These are phyloP conservation scores for Podospora anserina DNA, from an alignment of 495 filamentous ascomycete species.

Conservation along the genomic window DNA sequence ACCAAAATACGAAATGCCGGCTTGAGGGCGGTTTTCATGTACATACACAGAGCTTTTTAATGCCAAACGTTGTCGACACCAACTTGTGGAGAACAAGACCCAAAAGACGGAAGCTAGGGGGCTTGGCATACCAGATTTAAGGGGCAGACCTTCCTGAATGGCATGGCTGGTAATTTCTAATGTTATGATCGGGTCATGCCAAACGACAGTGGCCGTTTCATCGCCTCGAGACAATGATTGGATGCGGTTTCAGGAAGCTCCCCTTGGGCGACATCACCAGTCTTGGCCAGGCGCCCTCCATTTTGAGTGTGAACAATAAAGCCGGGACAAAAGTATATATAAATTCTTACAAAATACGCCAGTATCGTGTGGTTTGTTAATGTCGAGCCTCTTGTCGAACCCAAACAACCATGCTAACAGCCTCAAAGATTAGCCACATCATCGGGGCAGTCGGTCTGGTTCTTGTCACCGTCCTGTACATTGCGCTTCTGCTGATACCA, in stretches of 20 bases:
- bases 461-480: not conserved
- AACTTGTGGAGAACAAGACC: not conserved
- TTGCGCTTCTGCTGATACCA: not conserved
- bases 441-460: not conserved
- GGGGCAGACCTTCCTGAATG: not conserved
- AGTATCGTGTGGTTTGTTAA: not conserved
- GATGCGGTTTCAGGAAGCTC: not conserved
- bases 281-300: not conserved
- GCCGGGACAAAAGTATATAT: not conserved
- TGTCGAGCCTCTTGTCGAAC: no score
- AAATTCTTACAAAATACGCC: not conserved
- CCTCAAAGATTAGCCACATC: not conserved
- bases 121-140: not conserved
- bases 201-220: not conserved
- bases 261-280: not conserved
- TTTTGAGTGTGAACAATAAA: not conserved
- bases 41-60: not conserved
- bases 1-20: not conserved
- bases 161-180: not conserved
- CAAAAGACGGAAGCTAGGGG: not conserved
- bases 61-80: not conserved
- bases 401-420: not conserved
- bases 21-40: not conserved
- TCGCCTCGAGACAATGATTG: not conserved
- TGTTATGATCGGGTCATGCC: not conserved